Percentiles rank a stretch among this genome's conserved stretches.
Evolutionary conservation across 2,329 filamentous ascomycete species (phyloP).

Genomic region (Arthrobotrys pseudoclavata): DNA sequence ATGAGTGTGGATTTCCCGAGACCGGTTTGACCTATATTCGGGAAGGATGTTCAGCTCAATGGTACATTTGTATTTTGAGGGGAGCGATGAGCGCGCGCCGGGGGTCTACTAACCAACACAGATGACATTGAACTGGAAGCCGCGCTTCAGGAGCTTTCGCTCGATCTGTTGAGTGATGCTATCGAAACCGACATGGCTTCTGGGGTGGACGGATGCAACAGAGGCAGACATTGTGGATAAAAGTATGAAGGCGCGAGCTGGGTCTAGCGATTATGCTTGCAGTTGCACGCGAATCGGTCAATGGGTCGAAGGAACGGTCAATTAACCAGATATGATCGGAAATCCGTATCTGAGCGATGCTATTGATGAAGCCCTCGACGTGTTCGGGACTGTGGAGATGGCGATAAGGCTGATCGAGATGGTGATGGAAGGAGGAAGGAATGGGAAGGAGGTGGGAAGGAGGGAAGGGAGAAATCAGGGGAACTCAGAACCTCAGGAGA

Average conservation of each 20-base stretch:
- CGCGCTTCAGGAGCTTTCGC: constrained; percentile 99
- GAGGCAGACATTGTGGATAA: constrained; percentile 43
- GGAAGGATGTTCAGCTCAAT: constrained; percentile 4
- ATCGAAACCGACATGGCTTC: constrained; percentile 99
- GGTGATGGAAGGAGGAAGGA: constrained; percentile 61
- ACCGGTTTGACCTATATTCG: constrained; percentile 87
- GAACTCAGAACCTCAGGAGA: constrained; percentile 29
- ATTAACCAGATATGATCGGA: constrained; percentile 1
- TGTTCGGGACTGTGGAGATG: constrained; percentile 66
- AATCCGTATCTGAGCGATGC: constrained; percentile 1
- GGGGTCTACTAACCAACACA: constrained; percentile 86
- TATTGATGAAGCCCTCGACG: constrained; percentile 3
- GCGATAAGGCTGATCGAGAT: constrained; percentile 64
- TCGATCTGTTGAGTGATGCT: constrained; percentile 99
- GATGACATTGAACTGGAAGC: constrained; percentile 99
- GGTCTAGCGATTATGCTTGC: constrained; percentile 11
- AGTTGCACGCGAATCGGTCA: constrained; percentile 31
- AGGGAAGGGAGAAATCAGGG: constrained; percentile 48
- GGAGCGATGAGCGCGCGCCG: neutral
- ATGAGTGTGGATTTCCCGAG: constrained; percentile 98
- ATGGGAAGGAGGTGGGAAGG: constrained; percentile 20
- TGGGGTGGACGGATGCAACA: constrained; percentile 70
- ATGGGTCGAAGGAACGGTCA: constrained; percentile 1
- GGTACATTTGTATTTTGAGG: neutral
- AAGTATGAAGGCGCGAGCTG: constrained; percentile 16